Evolutionary conservation across 2,329 filamentous ascomycete species (phyloP).

Genomic region (Escovopsis sp.): DNA sequence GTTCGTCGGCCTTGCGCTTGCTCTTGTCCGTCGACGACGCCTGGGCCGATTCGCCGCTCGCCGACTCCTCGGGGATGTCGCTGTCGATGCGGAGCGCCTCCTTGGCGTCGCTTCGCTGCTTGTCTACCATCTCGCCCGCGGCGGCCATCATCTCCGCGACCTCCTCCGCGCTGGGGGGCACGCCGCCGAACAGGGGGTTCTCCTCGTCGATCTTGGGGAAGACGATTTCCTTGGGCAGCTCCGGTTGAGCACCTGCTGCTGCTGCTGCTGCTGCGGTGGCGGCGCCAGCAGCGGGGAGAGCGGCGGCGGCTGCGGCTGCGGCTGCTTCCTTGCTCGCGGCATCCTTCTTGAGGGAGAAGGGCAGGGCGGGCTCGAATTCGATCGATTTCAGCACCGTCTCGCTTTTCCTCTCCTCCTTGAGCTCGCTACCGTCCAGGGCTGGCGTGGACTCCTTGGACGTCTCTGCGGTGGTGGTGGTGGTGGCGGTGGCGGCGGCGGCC

Average conservation of each 20-base stretch:
- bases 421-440: slow-evolving; percentile 7
- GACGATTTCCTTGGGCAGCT: slow-evolving; percentile 47
- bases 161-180: slow-evolving; percentile 61
- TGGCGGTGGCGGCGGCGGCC: slow-evolving; percentile 23
- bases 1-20: slow-evolving; percentile 64
- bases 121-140: slow-evolving; percentile 77
- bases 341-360: slow-evolving; percentile 37
- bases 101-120: slow-evolving; percentile 33
- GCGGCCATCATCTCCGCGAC: slow-evolving; percentile 71
- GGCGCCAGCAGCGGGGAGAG: slow-evolving; percentile 39
- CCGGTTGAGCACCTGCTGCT: no score
- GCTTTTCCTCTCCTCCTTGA: slow-evolving; percentile 15
- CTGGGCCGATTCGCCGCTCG: slow-evolving; percentile 18
- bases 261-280: no score
- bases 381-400: slow-evolving; percentile 28
- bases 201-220: slow-evolving; percentile 63
- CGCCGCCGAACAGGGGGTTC: slow-evolving; percentile 46
- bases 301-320: slow-evolving; percentile 49
- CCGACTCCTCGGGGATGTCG: slow-evolving; percentile 21
- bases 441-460: slow-evolving; percentile 11
- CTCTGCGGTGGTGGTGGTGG: slow-evolving; percentile 13
- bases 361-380: slow-evolving; percentile 32
- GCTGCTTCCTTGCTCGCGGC: slow-evolving; percentile 52
- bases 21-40: slow-evolving; percentile 31
- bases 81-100: slow-evolving; percentile 5